Evolutionary conservation across 2,329 filamentous ascomycete genomes (phyloP).

Genomic region (Biscogniauxia sp.): DNA sequence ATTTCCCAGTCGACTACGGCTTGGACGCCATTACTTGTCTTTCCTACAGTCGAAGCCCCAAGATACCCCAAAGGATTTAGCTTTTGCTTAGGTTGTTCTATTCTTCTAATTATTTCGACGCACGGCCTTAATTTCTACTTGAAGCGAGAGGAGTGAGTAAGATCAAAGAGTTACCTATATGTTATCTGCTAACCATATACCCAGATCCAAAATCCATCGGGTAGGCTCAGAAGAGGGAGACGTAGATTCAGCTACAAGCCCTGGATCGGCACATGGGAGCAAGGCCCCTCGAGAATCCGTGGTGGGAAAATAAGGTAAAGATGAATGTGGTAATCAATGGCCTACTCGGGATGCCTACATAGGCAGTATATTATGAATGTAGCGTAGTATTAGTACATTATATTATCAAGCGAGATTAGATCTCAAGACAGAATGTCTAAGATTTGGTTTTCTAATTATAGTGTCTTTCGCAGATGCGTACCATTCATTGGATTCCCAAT

Average conservation of each 20-base stretch:
- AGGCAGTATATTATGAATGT: too few relatives aligned
- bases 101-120: slow-evolving; percentile 28
- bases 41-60: slow-evolving; percentile 44
- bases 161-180: not conserved
- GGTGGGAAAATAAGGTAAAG: too few relatives aligned
- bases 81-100: slow-evolving; percentile 35
- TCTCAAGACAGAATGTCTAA: too few relatives aligned
- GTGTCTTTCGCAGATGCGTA: too few relatives aligned
- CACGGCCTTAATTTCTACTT: slow-evolving; percentile 23
- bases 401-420: too few relatives aligned
- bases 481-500: too few relatives aligned
- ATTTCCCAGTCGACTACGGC: slow-evolving; percentile 55
- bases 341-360: not conserved
- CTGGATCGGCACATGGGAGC: not conserved
- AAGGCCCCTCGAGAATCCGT: not conserved
- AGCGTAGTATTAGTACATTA: too few relatives aligned
- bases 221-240: not conserved
- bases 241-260: not conserved
- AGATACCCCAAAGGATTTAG: slow-evolving; percentile 42
- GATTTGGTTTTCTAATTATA: too few relatives aligned
- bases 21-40: slow-evolving; percentile 54
- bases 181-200: not conserved
- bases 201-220: not conserved
- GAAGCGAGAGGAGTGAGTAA: slow-evolving; percentile 22
- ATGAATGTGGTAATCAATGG: not conserved